Evolutionary conservation across 768 basidiomycete genomes (phyloP), one percentile per base, ranked within the genome.

Genomic region (Gymnopilus junonius): DNA sequence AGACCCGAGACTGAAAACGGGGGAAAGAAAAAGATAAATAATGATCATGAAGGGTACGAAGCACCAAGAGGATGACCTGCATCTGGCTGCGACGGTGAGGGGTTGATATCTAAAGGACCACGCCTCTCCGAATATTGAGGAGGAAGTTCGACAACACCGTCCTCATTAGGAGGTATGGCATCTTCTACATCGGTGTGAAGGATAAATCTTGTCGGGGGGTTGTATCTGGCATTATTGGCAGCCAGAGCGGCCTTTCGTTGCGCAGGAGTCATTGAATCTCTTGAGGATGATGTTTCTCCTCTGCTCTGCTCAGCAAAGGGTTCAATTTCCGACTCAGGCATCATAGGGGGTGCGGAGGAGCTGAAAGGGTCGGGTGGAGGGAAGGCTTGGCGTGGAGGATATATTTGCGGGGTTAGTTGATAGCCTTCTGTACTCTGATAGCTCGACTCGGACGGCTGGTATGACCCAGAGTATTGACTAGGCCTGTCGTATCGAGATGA

Each of bases 171-270:
- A 7, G 84, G 77, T 10, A 76, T 39, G 12, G 69, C 75, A 67
- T 92, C 90, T 57, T 90, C 89, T 8, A 82, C 83, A 70, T 92
- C 92, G 3, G 86, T 88, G 65, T 92, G 90, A 6, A 91, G 65
- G 60, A 92, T 80, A 71, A 85, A 89, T 50, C 88, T 83, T 21
- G 87, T 76, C 4, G 82, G 48, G 32, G 48, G 75, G 46, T 73
- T 79, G 66, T 84, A 80, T 14, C 65, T 58, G 6, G 79, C 66
- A 29, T 73, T 60, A 20, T 83, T 50, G 12, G 46, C 84, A n/a
- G 85, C 84, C 80, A 83, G 80, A 2, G 79, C 79, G 8, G 86
- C 86, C 71, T 89, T 90, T 32, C 82, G 79, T 46, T 81, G 82
- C 32, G 77, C 75, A 40, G 77, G 74, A 1, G 86, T 81, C 55